Base-by-base conservation (phyloP, 2,329 filamentous ascomycete genomes). In the Microsporum audouinii region DNA sequence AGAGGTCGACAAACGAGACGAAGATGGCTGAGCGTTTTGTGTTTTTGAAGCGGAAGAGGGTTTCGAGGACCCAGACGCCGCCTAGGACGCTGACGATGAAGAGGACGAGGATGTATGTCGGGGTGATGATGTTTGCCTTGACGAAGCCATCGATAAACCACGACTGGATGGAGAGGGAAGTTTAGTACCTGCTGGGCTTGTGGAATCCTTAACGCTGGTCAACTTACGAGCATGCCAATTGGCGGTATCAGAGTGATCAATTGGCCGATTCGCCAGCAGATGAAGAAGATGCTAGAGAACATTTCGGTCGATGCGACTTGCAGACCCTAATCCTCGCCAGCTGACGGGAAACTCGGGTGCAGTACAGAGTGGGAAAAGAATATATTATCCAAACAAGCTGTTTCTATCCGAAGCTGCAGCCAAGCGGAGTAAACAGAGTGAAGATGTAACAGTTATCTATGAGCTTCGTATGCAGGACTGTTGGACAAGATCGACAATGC, bases 51-150 rank as follows among this genome's bases (percentile, higher is more conserved):
- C 81, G 79, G 71, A 87, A 76, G 23, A 84, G 71, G 1, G 84
- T 87, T 64, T 81, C 82, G 60, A 85, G 67, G 41, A 78, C 78
- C 84, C 84, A 87, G 63, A 81, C 83, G 62, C 79, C 75, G 55
- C 79, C 84, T 43, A 87, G 76, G 5, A 84, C 80, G 43, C 80
- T 82, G 66, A 84, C 80, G 64, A 87, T 86, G 78, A 87, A 87
- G 58, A 86, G 79, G 49, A 85, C 78, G 51, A 86, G 78, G 69
- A 86, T 81, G 69, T 80, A 84, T 62, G 74, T 71, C 23, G 84
- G 84, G 3, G 83, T 86, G 63, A 86, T 78, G 62, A 77, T 71
- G 72, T 83, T 83, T 67, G 75, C 76, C 63, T 78, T 73, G 64
- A 82, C 76, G 74, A 79, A 86, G 68, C 77, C 78, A 68, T 84